Evolutionary conservation across 345 rosid genomes (phyloP).

Genomic region (Acer negundo): DNA sequence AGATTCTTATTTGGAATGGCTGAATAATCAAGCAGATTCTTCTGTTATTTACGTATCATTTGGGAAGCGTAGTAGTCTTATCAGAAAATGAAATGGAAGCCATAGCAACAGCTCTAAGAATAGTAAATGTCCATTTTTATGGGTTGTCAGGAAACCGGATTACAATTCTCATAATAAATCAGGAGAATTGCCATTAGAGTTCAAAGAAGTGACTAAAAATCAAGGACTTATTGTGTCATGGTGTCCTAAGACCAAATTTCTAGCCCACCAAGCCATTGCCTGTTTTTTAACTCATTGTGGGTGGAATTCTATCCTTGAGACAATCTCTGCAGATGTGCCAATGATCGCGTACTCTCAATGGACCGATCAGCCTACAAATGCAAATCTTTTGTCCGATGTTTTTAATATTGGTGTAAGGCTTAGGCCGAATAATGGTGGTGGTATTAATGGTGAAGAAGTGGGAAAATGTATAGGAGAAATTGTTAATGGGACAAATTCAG

Average conservation of each 20-base stretch:
- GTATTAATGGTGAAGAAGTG: too few species aligned
- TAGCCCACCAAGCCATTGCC: slow-evolving; percentile 39
- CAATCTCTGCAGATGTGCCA: too few species aligned
- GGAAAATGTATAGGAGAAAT: too few species aligned
- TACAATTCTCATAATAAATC: slow-evolving; percentile 11
- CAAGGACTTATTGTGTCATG: slow-evolving; percentile 48
- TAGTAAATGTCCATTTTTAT: slow-evolving; percentile 36
- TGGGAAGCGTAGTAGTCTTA: slow-evolving; percentile 45
- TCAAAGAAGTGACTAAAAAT: slow-evolving; percentile 34
- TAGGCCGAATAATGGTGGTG: too few species aligned
- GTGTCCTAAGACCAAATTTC: slow-evolving; percentile 50
- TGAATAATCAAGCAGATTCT: slow-evolving; percentile 28
- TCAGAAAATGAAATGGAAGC: slow-evolving; percentile 35
- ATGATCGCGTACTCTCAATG: too few species aligned
- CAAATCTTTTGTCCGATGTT: too few species aligned
- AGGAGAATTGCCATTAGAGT: slow-evolving; percentile 35
- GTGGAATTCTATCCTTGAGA: slow-evolving; percentile 34
- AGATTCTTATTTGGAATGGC: slow-evolving; percentile 47
- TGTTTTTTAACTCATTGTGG: slow-evolving; percentile 65
- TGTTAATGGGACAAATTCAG: too few species aligned
- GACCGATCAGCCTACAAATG: too few species aligned
- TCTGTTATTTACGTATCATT: slow-evolving; percentile 55
- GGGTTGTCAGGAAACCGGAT: slow-evolving; percentile 46
- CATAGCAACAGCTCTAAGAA: slow-evolving; percentile 40
- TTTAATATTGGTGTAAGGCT: too few species aligned